Conservation (phyloP, 768 basidiomycete species). For the Kwoniella sp. region DNA sequence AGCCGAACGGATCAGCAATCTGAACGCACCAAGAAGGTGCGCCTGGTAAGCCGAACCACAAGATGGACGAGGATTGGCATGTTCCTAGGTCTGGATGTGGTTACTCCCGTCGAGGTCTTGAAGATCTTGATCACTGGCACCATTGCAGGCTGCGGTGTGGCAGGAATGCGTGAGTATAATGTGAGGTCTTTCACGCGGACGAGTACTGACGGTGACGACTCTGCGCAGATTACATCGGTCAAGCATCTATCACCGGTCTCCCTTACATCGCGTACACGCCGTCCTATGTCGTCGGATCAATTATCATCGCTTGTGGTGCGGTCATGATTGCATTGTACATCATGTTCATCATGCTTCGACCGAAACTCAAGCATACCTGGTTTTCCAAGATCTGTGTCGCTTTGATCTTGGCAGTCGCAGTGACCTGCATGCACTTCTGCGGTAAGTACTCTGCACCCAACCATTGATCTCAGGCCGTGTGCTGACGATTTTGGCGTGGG, state of each 20-base stretch:
- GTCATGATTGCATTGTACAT: conserved; percentile 55
- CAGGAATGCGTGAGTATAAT: conserved; percentile 54
- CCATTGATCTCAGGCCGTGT: too few species aligned
- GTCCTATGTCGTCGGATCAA: conserved; percentile 50
- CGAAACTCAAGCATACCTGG: conserved; percentile 56
- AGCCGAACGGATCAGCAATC: neutral
- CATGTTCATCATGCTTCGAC: conserved; percentile 58
- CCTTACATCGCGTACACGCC: conserved; percentile 52
- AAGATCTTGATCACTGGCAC: conserved; percentile 54
- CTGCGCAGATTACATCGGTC: conserved; percentile 55
- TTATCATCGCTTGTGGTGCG: conserved; percentile 55
- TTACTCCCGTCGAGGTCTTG: conserved; percentile 47
- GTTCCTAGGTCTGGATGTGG: conserved; percentile 52
- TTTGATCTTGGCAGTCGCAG: conserved; percentile 52
- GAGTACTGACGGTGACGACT: neutral
- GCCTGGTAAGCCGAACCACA: conserved; percentile 1
- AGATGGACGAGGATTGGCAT: conserved; percentile 27
- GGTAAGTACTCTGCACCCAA: conserved; percentile 43
- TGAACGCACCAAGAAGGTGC: conserved; percentile 7
- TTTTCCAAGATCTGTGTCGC: conserved; percentile 51
- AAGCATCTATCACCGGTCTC: conserved; percentile 54
- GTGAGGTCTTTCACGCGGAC: neutral
- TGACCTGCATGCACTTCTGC: conserved; percentile 54
- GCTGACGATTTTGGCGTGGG: conserved; percentile 16
- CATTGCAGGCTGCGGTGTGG: conserved; percentile 55